Base-by-base conservation (phyloP, 208 protist genomes). In the Leishmania tarentolae region DNA sequence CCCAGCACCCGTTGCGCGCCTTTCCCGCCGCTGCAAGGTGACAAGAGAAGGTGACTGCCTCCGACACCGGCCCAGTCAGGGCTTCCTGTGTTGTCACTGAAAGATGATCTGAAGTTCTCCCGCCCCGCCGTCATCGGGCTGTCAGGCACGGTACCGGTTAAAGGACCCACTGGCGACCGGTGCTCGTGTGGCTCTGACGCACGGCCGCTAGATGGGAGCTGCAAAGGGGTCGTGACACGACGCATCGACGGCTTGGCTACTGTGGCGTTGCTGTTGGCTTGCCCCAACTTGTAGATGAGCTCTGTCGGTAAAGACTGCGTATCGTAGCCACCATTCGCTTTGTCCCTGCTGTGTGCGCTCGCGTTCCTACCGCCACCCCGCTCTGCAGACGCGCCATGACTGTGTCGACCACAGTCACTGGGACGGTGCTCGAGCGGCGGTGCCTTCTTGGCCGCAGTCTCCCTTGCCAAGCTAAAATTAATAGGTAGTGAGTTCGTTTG, bases 271-370 rank as follows among this genome's bases (percentile, higher is more conserved):
- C 15, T 70, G 53, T 21, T 75, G 1, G 79, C 82, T 37, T 87
- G 80, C 15, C 79, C 84, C n/a, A 92, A 37, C 31, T 87, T 84
- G 78, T 88, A 87, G 70, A 91, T 85, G 9, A 94, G 68, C 75
- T 94, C 89, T 13, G 91, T 86, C 24, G 93, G 91, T 68, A 95
- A 83, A 3, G 93, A 95, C 56, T 92, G 86, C 8, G 88, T 94
- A 71, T 94, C 88, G 75, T 96, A 87, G 68, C 80, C 75, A 28
- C 59, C 69, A n/a, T 47, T 47, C 5, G 52, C 65, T 28, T 56
- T 76, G 68, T 46, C 70, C 59, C 50, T 82, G 40, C 15, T 59
- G 6, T 37, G 59, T 9, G 42, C 61, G 13, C 65, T 65, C 1
- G 28, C 66, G 59, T 72, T 47, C 7, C 28, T 66, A 44, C 40